Evolutionary conservation across 768 basidiomycete species (phyloP), one percentile per base, ranked within the genome.

Genomic region (Leccinellum rugosiceps): DNA sequence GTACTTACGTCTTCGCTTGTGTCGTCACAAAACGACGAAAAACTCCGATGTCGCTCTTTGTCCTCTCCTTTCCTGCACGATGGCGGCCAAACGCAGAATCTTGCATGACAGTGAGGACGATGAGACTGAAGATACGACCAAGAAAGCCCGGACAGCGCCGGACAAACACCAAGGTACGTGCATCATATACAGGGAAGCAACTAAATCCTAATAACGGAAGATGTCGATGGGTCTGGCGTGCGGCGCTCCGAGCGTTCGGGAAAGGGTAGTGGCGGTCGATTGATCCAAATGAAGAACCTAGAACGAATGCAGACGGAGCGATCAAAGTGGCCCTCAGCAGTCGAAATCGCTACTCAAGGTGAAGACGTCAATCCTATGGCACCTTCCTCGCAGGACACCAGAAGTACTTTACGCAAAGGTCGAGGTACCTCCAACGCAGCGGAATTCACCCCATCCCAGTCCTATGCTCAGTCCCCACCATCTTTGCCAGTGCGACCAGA

Each of bases 331-430:
- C 10, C 17, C 6, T 47, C 45, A 3, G 30, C 26, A 23, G 9
- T 57, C 6, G 38, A 60, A 28, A 15, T 50, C 3, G 48, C 56
- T 17, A 60, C 38, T 1, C 50, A 57, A 45, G 41, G 43, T 0
- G 11, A 57, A 13, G 31, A 17, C 1, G 15, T 57, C 17, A 60
- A 60, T 10, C 56, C 52, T 5, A 60, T 60, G 59, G 59, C 48
- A 3, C 55, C 47, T 1, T 32, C 50, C 13, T 45, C 17, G 19
- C 26, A 47, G 25, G 25, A 17, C 17, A 10, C 9, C 7, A 6
- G 35, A 49, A 0, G 25, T 31, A 46, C 8, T 13, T 55, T 34
- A 19, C 4, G 7, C 35, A 21, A 3, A 17, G 43, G 25, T 17
- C 15, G 26, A 17, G 6, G 5, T 26, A 26, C 8, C 46, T 15